Base-by-base conservation (phyloP, 2,329 filamentous ascomycete genomes). In the Apiospora pterosperma region DNA sequence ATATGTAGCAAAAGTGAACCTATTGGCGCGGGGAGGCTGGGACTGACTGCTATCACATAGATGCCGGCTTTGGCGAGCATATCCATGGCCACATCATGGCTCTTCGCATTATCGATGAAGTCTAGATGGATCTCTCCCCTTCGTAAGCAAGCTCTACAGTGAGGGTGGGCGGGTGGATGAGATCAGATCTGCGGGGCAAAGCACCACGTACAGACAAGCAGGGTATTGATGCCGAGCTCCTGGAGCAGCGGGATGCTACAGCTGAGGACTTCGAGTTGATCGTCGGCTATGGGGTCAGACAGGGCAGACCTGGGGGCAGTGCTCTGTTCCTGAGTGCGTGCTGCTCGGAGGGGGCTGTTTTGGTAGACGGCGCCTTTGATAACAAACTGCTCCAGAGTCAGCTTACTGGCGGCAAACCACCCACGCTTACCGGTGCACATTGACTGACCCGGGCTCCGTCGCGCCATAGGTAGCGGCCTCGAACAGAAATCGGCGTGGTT, bases 31-130 rank as follows among this genome's bases (percentile, higher is more conserved):
- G 14, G 44, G 61, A 25, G n/a, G 16, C 4, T 16, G 38, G 36
- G 39, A 68, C 72, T 63, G 64, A 75, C 72, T 6, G 65, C 63
- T 19, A 75, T 67, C 8, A 75, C 72, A 38, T 74, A 72, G 62
- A 75, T 74, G 5, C 73, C 70, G 16, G 66, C 64, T n/a, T 69
- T 63, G 19, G 68, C 69, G 23, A 73, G 65, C 58, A 72, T 39
- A 7, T 61, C 59, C 71, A 72, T 72, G n/a, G 68, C 65, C 4
- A 63, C 63, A 61, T 70, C 65, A 25, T 72, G 70, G 44, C 63
- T 69, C 44, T 69, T 69, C 44, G 62, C 64, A 6, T 36, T 55
- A 34, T 70, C 63, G 21, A 73, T 62, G 39, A 36, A 64, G 31
- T 36, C 70, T 73, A 16, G 1, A 8, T 42, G 1, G 5, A 16